phyloP scores from a whole-genome alignment of 2,329 filamentous ascomycete species.

The Xylaria digitata region DNA sequence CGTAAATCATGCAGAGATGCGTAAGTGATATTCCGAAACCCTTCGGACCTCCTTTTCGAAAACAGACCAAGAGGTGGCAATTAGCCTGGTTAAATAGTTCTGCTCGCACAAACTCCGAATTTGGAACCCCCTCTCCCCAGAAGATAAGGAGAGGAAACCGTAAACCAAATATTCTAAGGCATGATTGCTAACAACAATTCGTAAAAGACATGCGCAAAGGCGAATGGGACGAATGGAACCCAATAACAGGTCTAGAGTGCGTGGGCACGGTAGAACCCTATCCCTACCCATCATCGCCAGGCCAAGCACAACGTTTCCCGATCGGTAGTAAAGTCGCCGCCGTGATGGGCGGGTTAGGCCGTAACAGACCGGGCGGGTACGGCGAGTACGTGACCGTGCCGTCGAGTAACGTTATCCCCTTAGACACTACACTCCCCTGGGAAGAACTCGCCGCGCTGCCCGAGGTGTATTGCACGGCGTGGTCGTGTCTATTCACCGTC shows the following conservation, averaged over 20 bases:
- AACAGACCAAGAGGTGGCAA: background rate
- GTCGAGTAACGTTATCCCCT: conserved; percentile 50
- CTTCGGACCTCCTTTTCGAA: background rate
- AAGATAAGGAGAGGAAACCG: background rate
- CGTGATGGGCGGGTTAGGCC: conserved; percentile 58
- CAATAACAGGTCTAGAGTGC: conserved; percentile 56
- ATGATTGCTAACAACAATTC: background rate
- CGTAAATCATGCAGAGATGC: conserved; percentile 59
- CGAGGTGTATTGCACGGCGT: conserved; percentile 55
- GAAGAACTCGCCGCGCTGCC: conserved; percentile 55
- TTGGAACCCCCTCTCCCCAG: background rate
- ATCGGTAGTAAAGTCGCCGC: conserved; percentile 51
- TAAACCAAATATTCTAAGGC: background rate
- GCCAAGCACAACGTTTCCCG: conserved; percentile 50
- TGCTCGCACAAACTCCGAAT: background rate
- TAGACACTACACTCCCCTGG: conserved; percentile 51
- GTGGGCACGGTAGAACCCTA: conserved; percentile 53
- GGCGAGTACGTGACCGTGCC: conserved; percentile 53
- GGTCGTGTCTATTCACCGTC: conserved; percentile 53
- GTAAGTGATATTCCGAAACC: conserved; percentile 9
- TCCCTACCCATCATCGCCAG: conserved; percentile 14
- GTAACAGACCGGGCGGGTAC: conserved; percentile 54
- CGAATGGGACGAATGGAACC: conserved; percentile 55
- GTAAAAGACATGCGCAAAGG: conserved; percentile 55
- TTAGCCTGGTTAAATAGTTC: background rate